phyloP scores from a whole-genome alignment of 345 rosid genomes.

The Mallotus nudiflorus region DNA sequence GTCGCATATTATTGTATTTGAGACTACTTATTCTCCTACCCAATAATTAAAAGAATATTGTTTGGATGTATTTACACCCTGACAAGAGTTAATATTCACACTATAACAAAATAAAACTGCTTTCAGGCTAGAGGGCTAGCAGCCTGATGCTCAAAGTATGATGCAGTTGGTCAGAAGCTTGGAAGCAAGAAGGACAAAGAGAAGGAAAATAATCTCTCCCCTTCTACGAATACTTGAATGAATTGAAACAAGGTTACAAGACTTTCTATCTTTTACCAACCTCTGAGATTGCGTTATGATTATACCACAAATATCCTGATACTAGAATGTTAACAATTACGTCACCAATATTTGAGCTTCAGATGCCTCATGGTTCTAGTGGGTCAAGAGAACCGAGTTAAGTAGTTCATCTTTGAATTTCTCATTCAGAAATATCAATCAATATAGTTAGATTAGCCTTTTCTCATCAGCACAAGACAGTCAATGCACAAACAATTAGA shows the following conservation, averaged over 20 bases:
- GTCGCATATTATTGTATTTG: not conserved
- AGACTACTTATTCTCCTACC: not conserved
- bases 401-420: too few relatives aligned
- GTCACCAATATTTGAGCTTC: not conserved
- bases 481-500: too few relatives aligned
- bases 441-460: not conserved
- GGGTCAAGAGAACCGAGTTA: not conserved
- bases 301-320: not conserved
- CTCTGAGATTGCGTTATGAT: not conserved
- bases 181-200: not conserved
- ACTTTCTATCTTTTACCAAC: not conserved
- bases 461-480: not conserved
- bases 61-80: too few relatives aligned
- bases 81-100: not conserved
- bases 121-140: not conserved
- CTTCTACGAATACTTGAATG: not conserved
- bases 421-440: too few relatives aligned
- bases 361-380: not conserved
- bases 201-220: not conserved
- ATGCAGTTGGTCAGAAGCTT: not conserved
- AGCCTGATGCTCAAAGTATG: not conserved
- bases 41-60: not conserved
- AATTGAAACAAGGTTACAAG: not conserved
- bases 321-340: not conserved
- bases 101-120: not conserved